Base-by-base conservation (phyloP, 2,329 filamentous ascomycete species). In the Alternaria alternata region DNA sequence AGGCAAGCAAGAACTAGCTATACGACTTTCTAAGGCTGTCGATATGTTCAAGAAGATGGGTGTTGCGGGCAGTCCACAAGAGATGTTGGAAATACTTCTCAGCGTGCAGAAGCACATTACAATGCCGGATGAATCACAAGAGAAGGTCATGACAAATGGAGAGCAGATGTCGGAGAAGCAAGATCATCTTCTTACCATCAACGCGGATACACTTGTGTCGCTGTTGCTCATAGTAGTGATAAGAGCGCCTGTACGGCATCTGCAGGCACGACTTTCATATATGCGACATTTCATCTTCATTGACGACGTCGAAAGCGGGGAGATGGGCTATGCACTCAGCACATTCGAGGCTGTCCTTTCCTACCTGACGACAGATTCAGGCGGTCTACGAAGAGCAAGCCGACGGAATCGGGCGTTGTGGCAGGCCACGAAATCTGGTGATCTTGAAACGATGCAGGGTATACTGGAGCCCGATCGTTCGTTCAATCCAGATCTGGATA, bases 251-350 rank as follows among this genome's bases (percentile, higher is more conserved):
- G 89, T 96, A 26, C 89, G 91, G 59, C 90, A 97, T 78, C 83
- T 99, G 8, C 92, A 97, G 70, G 93, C 95, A 3, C 87, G 94
- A 20, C 82, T 99, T 47, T 85, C 91, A n/a, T 99, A 98, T 76
- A 97, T 98, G 85, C 91, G 94, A 43, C 93, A 96, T 72, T 99
- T 97, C 74, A 95, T 97, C 67, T 99, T 97, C 78, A 94, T 97
- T 51, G 95, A 98, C 70, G 95, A 99, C 79, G 93, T 99, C 8
- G 95, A 99, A 67, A 96, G 89, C 62, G 95, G 95, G 49, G 95
- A 99, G 80, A 90, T 96, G 83, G 95, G 95, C 8, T 99, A 99
- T 78, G 94, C 94, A 0, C 80, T 99, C 51, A 98, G 94, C 78
- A 99, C 95, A 0, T 92, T 98, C 61, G 95, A 99, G 78, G 95